Evolutionary conservation across 441 rosid genomes (phyloP), one percentile per base, ranked within the genome.

Genomic region (Pelargonium cotyledonis): DNA sequence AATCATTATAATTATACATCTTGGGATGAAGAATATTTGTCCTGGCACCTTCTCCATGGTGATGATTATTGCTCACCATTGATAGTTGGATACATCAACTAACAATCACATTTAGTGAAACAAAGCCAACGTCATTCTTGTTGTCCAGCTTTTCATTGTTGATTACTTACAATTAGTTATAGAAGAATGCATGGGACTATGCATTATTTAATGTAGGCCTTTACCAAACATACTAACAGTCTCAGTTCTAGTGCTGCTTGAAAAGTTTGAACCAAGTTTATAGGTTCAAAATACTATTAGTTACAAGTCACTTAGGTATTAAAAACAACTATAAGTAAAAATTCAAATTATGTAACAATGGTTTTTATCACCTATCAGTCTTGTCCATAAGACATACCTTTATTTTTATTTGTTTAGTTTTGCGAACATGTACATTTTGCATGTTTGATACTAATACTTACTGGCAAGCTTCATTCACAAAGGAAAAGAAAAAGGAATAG

Each of bases 381-480:
- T 15, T 51, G 16, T 14, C 1, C 15, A 14, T 51, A 51, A 14
- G 18, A 51, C 19, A 14, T 51, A n/a, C 18, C 1, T n/a, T 51
- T 51, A 51, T 51, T 51, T 51, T 15, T 16, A 51, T n/a, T 16
- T 14, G 18, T 51, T n/a, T 51, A n/a, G n/a, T 2, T 51, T n/a
- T 51, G 18, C 14, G 18, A 47, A 47, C 53, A n/a, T 51, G 58
- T n/a, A 51, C 58, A 49, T n/a, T 51, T 51, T 51, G 58, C 58
- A 51, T 51, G 5, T 51, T 51, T 51, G 15, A 51, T 51, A 51
- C 19, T 51, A n/a, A 51, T 51, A 16, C 58, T 3, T 51, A 51
- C 38, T 51, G 1, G 58, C 58, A 51, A 51, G 58, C 21, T n/a
- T 8, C 6, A 51, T 15, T n/a, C 6, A 12, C 57, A n/a, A 51